phyloP scores from a whole-genome alignment of 306 rosid species.

The Bauhinia variegata region DNA sequence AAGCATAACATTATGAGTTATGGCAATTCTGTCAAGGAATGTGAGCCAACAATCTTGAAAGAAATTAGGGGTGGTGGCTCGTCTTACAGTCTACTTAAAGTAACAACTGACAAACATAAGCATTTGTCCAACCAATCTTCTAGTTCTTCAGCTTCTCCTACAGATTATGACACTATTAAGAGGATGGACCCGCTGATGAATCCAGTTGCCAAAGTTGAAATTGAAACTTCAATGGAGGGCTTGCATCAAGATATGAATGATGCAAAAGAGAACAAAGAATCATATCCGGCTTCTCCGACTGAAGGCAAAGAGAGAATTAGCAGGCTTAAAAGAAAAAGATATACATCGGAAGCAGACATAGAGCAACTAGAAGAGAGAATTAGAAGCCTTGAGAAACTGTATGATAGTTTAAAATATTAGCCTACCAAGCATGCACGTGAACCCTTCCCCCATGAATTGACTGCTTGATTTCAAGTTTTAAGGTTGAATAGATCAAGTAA shows the following conservation, averaged over 20 bases:
- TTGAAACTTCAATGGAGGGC: conserved; percentile 14
- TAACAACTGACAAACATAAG: neutral
- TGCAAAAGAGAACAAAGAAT: conserved; percentile 5
- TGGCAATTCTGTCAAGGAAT: neutral
- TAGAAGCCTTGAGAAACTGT: conserved; percentile 1
- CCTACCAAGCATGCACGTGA: neutral
- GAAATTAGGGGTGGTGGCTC: neutral
- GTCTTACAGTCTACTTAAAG: neutral
- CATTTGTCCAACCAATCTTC: conserved; percentile 11
- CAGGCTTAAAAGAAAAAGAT: no score
- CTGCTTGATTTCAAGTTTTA: no score
- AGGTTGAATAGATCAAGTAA: no score
- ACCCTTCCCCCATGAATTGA: no score
- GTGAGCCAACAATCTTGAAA: neutral
- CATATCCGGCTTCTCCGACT: no score
- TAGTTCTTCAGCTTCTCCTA: conserved; percentile 17
- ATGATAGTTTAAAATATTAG: conserved; percentile 13
- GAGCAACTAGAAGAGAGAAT: conserved; percentile 21
- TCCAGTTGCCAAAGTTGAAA: neutral
- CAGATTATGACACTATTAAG: conserved; percentile 9
- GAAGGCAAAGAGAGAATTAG: no score
- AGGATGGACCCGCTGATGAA: conserved; percentile 1
- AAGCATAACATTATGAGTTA: neutral
- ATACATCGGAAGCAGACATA: neutral
- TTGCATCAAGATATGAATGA: conserved; percentile 13